A percentile compares a stretch with the other conserved stretches of the same genome.
Conservation (phyloP, 2,329 filamentous ascomycete genomes). For the Dryadomyces quercivorus region DNA sequence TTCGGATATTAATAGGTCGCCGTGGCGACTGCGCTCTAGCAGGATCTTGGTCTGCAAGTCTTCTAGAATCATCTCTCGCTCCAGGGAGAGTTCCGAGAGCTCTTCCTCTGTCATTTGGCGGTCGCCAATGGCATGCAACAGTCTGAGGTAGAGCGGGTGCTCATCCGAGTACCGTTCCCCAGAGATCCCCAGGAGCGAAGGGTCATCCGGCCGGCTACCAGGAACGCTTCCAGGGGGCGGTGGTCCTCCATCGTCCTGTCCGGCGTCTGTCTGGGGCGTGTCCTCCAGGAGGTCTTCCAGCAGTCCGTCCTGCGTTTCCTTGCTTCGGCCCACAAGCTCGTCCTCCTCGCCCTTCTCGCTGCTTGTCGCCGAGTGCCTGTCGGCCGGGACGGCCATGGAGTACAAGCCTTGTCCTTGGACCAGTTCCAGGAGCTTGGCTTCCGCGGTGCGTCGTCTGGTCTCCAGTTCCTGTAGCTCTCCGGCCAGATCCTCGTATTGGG, state of each 20-base stretch:
- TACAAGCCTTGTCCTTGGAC: background rate
- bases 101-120: slow-evolving; percentile 35
- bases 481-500: slow-evolving; percentile 23
- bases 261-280: too few relatives aligned
- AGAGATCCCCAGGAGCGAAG: slow-evolving; percentile 17
- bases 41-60: slow-evolving; percentile 17
- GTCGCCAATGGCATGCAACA: slow-evolving; percentile 31
- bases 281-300: background rate
- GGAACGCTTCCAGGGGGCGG: too few relatives aligned
- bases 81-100: slow-evolving; percentile 29
- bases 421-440: background rate
- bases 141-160: slow-evolving; percentile 33
- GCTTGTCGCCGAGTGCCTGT: background rate
- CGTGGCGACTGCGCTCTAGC: slow-evolving; percentile 7
- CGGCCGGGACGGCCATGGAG: background rate
- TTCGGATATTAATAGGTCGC: slow-evolving; percentile 17
- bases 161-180: slow-evolving; percentile 18
- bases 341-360: background rate
- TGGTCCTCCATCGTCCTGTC: too few relatives aligned
- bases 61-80: slow-evolving; percentile 25
- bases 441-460: background rate
- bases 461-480: slow-evolving; percentile 6
- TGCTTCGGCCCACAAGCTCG: background rate
- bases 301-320: background rate
- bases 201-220: slow-evolving; percentile 1